Evolutionary conservation across 202 grass and related monocot species (phyloP), one percentile per base, ranked within the genome.

Genomic region (Bolboschoenoplectus hybrid): DNA sequence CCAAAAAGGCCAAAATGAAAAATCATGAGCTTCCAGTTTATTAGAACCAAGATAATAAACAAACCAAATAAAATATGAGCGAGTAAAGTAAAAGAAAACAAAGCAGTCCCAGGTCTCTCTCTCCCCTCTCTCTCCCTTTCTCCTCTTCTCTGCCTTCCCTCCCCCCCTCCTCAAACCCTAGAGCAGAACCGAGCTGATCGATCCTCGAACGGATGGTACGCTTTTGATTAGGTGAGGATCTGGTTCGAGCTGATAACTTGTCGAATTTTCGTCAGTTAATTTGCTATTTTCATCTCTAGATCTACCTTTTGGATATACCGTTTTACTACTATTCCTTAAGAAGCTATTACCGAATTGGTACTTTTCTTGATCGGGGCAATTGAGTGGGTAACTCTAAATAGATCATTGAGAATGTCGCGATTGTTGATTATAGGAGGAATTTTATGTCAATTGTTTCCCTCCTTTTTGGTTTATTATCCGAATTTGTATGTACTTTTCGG

Each of bases 221-320:
- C 43, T 40, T 34, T 19, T 87, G 79, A 82, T 41, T 32, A 77
- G 80, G 86, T 88, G 81, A 84, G 81, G 35, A 78, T 88, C 81
- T 84, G n/a, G 81, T 67, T 56, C 57, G 12, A 77, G 45, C 79
- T 34, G 57, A 34, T 66, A 41, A 52, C 5, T 66, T 82, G 3
- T 82, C 45, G 78, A 80, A 62, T 11, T 80, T 67, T 53, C 52
- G 35, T 16, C 6, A 9, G 12, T 44, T 57, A 63, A 63, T 78
- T 88, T 60, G 10, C 52, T 78, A 9, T 34, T 79, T 88, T 74
- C 38, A 84, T 82, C 44, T 78, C 16, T 41, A 55, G 86, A 77
- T 83, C 68, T 67, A 61, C 63, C 69, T 68, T 77, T 43, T 39
- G 55, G 40, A 55, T 49, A 17, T 67, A 51, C 13, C 46, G 50